Evolutionary conservation across 768 basidiomycete genomes (phyloP), one percentile per base, ranked within the genome.

Genomic region (Lactifluus piperatus): DNA sequence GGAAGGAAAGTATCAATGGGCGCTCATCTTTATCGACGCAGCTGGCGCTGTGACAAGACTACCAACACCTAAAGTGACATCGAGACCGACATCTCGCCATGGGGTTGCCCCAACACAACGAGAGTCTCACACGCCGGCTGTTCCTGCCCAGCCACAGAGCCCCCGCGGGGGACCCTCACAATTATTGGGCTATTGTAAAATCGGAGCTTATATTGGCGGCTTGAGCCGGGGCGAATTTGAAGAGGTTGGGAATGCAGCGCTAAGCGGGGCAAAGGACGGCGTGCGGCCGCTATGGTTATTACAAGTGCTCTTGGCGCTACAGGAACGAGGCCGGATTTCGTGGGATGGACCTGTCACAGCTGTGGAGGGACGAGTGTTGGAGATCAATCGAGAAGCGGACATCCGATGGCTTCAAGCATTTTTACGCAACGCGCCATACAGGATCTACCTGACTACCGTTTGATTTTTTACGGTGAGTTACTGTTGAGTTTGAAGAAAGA

Each of bases 381-480:
- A 62, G 37, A 62, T 63, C 54, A 63, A 62, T 41, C 60, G 60
- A 20, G 62, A 63, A 37, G 62, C 62, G 20, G 62, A 63, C 51
- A 57, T 57, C 29, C 48, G 54, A 53, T 62, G 62, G 61, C 55
- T 63, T 9, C 62, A 57, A 27, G 62, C 62, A 2, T 63, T 63
- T 32, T 14, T 63, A 41, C 62, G 45, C 29, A 56, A 32, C 16
- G 22, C 37, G 34, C 46, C 54, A 5, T 63, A 63, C 34, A 39
- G 54, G 51, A 27, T 44, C 11, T 63, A 62, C 47, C 20, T 54
- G 49, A 57, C 46, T 6, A 56, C 55, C 26, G 34, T 62, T 29
- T 62, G 29, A 57, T 5, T 18, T 1, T 13, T 11, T 10, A 45
- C 18, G 49, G 49, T 57, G 20, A 16, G 45, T 54, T 14, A 13